Conservation (phyloP, 495 filamentous ascomycete genomes). For the Talaromyces wortmannii region DNA sequence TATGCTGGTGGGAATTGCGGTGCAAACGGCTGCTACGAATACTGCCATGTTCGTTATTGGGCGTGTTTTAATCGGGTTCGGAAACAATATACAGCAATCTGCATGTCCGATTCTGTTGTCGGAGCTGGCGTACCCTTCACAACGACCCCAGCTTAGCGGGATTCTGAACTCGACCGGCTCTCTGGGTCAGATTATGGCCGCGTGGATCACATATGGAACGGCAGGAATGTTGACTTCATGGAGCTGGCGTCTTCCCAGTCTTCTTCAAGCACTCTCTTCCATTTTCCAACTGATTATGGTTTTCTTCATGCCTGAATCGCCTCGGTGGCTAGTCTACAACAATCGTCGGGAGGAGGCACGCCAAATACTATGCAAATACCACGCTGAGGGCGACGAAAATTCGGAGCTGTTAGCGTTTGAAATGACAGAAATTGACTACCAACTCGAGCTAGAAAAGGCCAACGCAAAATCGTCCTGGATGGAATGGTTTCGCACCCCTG, state of each 20-base stretch:
- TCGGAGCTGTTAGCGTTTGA: slow-evolving; percentile 48
- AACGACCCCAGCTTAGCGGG: slow-evolving; percentile 15
- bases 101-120: slow-evolving; percentile 20
- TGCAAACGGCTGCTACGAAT: slow-evolving; percentile 15
- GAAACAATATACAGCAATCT: slow-evolving; percentile 9
- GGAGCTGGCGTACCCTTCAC: slow-evolving; percentile 22
- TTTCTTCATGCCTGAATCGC: background rate
- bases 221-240: background rate
- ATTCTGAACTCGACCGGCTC: background rate
- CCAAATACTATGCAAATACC: slow-evolving; percentile 42
- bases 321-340: slow-evolving; percentile 15
- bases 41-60: slow-evolving; percentile 17
- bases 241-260: background rate
- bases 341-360: slow-evolving; percentile 47
- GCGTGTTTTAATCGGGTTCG: slow-evolving; percentile 20
- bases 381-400: slow-evolving; percentile 43
- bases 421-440: slow-evolving; percentile 44
- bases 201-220: slow-evolving; percentile 1
- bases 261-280: background rate
- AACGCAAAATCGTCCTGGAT: slow-evolving; percentile 52
- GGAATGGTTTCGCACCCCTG: slow-evolving; percentile 50
- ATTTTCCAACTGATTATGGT: background rate
- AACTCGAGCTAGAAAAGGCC: slow-evolving; percentile 39
- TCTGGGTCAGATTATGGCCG: slow-evolving; percentile 28
- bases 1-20: slow-evolving; percentile 12